Evolutionary conservation across 208 protist genomes (phyloP), one percentile per base, ranked within the genome.

Genomic region (Naegleria lovaniensis): DNA sequence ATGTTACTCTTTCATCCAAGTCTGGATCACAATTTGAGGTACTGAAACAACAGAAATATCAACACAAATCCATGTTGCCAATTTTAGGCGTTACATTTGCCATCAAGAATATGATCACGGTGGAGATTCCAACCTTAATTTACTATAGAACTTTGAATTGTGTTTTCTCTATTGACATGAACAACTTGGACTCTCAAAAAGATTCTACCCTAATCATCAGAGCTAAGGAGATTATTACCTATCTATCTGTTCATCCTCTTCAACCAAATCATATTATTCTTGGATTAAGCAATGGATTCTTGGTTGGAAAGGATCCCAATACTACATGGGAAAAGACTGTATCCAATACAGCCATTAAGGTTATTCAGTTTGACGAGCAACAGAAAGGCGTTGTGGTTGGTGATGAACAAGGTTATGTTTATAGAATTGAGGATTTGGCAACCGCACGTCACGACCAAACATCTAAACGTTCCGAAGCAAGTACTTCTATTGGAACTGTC

Each of bases 121-220:
- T 36, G 7, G 67, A 79, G 7, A 36, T 79, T 79, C 67, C 67
- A 36, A 36, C n/a, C 9, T 36, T 79, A 1, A 36, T 79, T 36
- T 79, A 79, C n/a, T 79, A 79, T 79, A 36, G 16, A 36, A 79
- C 67, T 79, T 36, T 79, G 29, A 79, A 79, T 79, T 79, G 67
- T 79, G 67, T 79, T 15, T 79, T 36, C 29, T 79, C 16, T 36
- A 33, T 79, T 79, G 67, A 79, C 36, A 33, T 79, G 25, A 79
- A 79, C 29, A 33, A 29, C n/a, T n/a, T n/a, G n/a, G n/a, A n/a
- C n/a, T 36, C 55, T 67, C 5, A 36, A 33, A 36, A 79, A 25
- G 29, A 36, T 0, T 33, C 67, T 36, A 36, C 67, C 0, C n/a
- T 79, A 0, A 33, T 79, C 7, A 36, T 79, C 0, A 79, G 25